phyloP scores from a whole-genome alignment of 2,329 filamentous ascomycete genomes.

The Fusarium haematococcum region DNA sequence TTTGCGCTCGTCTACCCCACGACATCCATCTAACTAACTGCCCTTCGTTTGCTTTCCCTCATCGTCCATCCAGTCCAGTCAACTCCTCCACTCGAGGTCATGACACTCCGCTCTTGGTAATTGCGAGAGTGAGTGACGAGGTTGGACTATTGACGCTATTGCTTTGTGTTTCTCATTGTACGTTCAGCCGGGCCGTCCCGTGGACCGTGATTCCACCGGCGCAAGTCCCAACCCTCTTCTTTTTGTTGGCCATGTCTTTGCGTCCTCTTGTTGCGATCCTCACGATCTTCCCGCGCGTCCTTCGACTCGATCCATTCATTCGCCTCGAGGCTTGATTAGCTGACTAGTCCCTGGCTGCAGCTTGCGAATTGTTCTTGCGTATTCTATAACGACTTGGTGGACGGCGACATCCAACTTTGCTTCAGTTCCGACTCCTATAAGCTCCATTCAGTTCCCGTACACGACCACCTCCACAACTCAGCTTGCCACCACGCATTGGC shows the following conservation, averaged over 20 bases:
- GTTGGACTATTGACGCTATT: constrained; percentile 27
- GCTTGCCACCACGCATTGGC: constrained; percentile 16
- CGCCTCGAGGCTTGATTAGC: neutral
- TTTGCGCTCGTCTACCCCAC: constrained; percentile 7
- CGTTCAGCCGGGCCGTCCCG: constrained; percentile 31
- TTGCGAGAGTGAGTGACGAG: constrained; percentile 33
- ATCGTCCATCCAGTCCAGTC: constrained; percentile 4
- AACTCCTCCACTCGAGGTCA: constrained; percentile 28
- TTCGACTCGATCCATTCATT: neutral
- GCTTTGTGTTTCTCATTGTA: constrained; percentile 32
- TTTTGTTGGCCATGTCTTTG: constrained; percentile 1
- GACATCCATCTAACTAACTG: constrained; percentile 6
- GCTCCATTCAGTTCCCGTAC: constrained; percentile 4
- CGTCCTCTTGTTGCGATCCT: neutral
- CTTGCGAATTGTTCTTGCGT: constrained; percentile 10
- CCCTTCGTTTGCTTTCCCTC: constrained; percentile 5
- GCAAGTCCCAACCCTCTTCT: constrained; percentile 24
- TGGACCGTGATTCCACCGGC: constrained; percentile 16
- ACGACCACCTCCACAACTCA: constrained; percentile 10
- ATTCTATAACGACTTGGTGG: constrained; percentile 12
- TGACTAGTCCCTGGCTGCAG: constrained; percentile 13
- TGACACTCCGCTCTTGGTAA: constrained; percentile 32
- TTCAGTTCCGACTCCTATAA: constrained; percentile 13
- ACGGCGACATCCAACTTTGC: constrained; percentile 10
- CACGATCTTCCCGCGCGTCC: neutral